These are phyloP conservation scores for Coemansia javaensis DNA, from an alignment of 192 early-diverging fungal species.

Conservation along the genomic window DNA sequence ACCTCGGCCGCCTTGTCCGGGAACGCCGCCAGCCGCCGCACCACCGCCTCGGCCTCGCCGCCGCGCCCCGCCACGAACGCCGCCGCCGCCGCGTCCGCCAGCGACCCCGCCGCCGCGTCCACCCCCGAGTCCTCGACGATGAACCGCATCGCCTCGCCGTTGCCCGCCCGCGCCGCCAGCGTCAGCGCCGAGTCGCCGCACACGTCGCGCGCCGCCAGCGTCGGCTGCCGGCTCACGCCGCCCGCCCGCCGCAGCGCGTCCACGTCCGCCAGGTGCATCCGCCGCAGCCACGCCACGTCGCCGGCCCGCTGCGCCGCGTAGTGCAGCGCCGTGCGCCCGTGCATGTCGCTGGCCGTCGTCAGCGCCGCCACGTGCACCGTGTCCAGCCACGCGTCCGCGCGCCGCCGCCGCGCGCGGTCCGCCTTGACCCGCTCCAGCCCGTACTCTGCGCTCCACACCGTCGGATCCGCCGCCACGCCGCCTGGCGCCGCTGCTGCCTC, in stretches of 20 bases:
- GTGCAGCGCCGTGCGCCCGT: conserved; percentile 40
- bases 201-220: conserved; percentile 25
- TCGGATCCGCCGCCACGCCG: conserved; percentile 2
- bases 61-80: conserved; percentile 11
- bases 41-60: conserved; percentile 11
- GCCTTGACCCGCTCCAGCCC: conserved; percentile 29
- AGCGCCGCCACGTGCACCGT: conserved; percentile 19
- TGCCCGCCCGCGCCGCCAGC: conserved; percentile 29
- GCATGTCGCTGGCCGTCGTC: conserved; percentile 17
- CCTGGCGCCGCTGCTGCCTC: conserved; percentile 3
- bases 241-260: conserved; percentile 19
- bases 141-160: conserved; percentile 26
- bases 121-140: conserved; percentile 38
- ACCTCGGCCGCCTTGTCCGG: conserved; percentile 25
- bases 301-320: conserved; percentile 27
- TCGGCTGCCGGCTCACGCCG: conserved; percentile 4
- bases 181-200: conserved; percentile 44
- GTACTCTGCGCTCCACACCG: conserved; percentile 35
- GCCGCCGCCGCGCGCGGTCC: conserved; percentile 14
- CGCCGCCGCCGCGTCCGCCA: conserved; percentile 26
- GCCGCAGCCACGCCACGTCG: conserved; percentile 36
- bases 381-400: conserved; percentile 35
- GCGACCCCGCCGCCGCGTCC: conserved; percentile 12
- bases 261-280: conserved; percentile 22
- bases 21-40: conserved; percentile 14